Percentiles rank a stretch among this genome's conserved stretches.
Evolutionary conservation across 139 green algal species (phyloP).

Genomic region (Micractinium conductrix): DNA sequence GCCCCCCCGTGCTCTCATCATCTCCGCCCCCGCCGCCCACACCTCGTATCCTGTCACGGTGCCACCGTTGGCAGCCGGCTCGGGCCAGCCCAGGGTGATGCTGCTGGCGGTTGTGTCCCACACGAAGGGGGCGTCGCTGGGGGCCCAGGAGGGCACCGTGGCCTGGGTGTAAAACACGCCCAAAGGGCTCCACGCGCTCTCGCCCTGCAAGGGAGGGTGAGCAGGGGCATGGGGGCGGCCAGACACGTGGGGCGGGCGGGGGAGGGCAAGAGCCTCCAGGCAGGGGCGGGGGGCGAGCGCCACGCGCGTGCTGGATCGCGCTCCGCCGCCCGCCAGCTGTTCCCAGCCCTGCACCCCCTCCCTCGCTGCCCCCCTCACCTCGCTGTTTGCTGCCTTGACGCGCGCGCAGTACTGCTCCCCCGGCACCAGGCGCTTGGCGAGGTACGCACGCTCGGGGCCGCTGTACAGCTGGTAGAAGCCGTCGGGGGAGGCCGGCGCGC

Average conservation of each 20-base stretch:
- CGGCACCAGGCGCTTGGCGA: constrained; percentile 54
- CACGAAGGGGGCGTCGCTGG: constrained; percentile 22
- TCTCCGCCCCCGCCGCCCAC: not conserved
- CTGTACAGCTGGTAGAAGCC: constrained; percentile 62
- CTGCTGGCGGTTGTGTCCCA: constrained; percentile 28
- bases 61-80: constrained; percentile 19
- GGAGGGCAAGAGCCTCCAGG: too few species aligned
- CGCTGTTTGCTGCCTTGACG: constrained; percentile 49
- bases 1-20: too few species aligned
- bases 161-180: constrained; percentile 14
- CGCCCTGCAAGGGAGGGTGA: constrained; percentile 5
- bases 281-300: too few species aligned
- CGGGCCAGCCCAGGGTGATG: constrained; percentile 23
- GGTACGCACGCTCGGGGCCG: constrained; percentile 58
- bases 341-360: too few species aligned
- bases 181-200: constrained; percentile 20
- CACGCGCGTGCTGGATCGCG: too few species aligned
- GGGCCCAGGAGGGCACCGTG: constrained; percentile 22
- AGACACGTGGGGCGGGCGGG: too few species aligned
- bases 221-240: too few species aligned
- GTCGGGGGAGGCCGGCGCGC: constrained; percentile 13
- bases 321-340: too few species aligned
- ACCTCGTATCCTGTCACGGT: constrained; percentile 24
- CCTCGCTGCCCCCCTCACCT: not conserved
- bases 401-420: constrained; percentile 57